Percentiles rank a stretch among this genome's conserved stretches.
phyloP scores from a whole-genome alignment of 139 green algal genomes.

The Chlorella sp. region DNA sequence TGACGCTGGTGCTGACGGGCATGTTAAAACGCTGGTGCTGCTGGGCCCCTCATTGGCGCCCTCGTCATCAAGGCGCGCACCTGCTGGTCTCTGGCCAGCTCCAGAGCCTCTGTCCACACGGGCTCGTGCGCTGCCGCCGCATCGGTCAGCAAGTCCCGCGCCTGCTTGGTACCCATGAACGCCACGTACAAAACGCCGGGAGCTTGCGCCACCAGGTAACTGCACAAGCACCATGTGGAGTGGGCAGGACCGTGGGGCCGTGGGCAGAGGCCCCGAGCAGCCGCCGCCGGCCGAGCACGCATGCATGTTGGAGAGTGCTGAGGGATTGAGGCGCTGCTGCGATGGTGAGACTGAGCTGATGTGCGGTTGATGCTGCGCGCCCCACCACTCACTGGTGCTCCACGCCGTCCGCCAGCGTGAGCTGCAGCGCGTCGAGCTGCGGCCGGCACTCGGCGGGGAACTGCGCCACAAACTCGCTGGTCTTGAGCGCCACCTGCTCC shows the following conservation, averaged over 20 bases:
- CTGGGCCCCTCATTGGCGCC: too few relatives aligned
- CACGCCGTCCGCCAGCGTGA: constrained; percentile 23
- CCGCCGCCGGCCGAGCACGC: neutral
- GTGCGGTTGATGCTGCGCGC: neutral
- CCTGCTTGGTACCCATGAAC: constrained; percentile 54
- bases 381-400: constrained; percentile 29
- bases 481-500: constrained; percentile 12
- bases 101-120: constrained; percentile 38
- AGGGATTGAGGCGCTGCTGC: neutral
- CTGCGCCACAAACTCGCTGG: constrained; percentile 15
- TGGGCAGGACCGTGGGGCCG: neutral
- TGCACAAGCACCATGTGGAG: constrained; percentile 10
- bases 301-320: neutral
- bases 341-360: neutral
- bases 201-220: constrained; percentile 53
- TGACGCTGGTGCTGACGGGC: too few relatives aligned
- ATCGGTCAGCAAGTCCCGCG: constrained; percentile 50
- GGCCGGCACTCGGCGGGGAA: constrained; percentile 43
- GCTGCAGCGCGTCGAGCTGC: constrained; percentile 42
- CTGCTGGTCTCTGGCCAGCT: constrained; percentile 19
- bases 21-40: too few relatives aligned
- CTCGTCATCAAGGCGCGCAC: too few relatives aligned
- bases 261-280: neutral
- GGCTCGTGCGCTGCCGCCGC: constrained; percentile 34
- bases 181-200: constrained; percentile 43